Percentiles rank a stretch among this genome's conserved stretches.
Evolutionary conservation across 352 stramenopile genomes (phyloP).

Genomic region (Phytophthora agathidicida): DNA sequence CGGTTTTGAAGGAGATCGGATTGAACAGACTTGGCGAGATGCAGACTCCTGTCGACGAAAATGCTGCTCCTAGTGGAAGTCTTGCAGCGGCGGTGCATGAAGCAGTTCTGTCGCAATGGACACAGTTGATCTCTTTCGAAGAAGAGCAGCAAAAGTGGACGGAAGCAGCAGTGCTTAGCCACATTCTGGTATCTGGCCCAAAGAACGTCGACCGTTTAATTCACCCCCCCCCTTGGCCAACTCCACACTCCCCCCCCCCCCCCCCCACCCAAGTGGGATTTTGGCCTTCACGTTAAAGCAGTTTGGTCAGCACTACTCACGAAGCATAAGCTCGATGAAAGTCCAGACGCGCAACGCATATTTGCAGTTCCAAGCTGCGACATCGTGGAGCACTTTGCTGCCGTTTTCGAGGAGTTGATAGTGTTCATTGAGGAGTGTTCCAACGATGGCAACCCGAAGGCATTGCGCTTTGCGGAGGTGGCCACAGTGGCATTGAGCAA

Average conservation of each 20-base stretch:
- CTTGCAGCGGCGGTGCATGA: neutral
- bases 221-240: too few relatives aligned
- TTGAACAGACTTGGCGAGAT: conserved; percentile 22
- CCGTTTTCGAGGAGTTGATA: conserved; percentile 44
- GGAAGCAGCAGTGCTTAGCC: conserved; percentile 50
- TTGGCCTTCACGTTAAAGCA: conserved; percentile 65
- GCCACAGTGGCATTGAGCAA: conserved; percentile 51
- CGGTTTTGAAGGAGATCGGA: conserved; percentile 41
- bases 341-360: conserved; percentile 14
- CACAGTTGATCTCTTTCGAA: conserved; percentile 18
- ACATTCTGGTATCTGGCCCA: conserved; percentile 36
- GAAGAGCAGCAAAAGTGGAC: conserved; percentile 41
- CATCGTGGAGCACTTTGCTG: conserved; percentile 37
- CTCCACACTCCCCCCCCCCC: too few relatives aligned
- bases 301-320: conserved; percentile 38
- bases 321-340: conserved; percentile 15
- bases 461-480: conserved; percentile 24
- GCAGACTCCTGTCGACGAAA: conserved; percentile 18
- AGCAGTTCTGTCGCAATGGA: conserved; percentile 38
- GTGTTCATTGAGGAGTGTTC: conserved; percentile 27
- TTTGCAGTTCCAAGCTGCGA: conserved; percentile 32
- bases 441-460: conserved; percentile 9
- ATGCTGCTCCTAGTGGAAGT: conserved; percentile 3
- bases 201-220: too few relatives aligned
- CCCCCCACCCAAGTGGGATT: conserved; percentile 37